phyloP scores from a whole-genome alignment of 108 stramenopile genomes.

The Asterionellopsis glacialis region DNA sequence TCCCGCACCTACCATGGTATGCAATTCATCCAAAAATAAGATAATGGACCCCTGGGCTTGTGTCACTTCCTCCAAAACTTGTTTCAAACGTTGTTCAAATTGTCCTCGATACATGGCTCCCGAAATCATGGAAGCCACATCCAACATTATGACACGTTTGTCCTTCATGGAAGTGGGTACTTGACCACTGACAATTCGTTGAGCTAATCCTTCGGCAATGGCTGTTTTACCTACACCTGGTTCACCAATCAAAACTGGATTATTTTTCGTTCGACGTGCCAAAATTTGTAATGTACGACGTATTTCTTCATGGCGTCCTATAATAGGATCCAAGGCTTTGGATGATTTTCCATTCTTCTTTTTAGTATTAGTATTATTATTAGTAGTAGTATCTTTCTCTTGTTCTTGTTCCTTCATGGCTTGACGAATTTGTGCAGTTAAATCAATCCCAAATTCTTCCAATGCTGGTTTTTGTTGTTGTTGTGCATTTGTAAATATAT shows the following conservation, averaged over 20 bases:
- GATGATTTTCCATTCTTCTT: slow-evolving; percentile 2
- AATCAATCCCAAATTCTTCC: slow-evolving; percentile 82
- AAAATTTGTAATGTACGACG: slow-evolving; percentile 90
- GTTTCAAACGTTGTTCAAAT: slow-evolving; percentile 94
- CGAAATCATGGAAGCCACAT: slow-evolving; percentile 80
- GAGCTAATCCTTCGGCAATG: slow-evolving; percentile 82
- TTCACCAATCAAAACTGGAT: slow-evolving; percentile 91
- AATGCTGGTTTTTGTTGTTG: slow-evolving; percentile 34
- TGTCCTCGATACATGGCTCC: slow-evolving; percentile 96
- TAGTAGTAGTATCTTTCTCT: no score
- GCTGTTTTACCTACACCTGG: slow-evolving; percentile 49
- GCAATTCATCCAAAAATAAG: slow-evolving; percentile 95
- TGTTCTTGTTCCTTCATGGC: slow-evolving; percentile 19
- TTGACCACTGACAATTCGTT: slow-evolving; percentile 57
- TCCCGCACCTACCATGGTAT: slow-evolving; percentile 91
- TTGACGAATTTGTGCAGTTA: slow-evolving; percentile 73
- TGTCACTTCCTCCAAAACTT: slow-evolving; percentile 85
- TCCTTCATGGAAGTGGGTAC: slow-evolving; percentile 76
- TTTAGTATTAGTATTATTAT: background rate
- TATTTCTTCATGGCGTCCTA: slow-evolving; percentile 96
- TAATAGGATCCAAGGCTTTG: slow-evolving; percentile 89
- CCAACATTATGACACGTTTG: slow-evolving; percentile 79
- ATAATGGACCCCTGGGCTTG: slow-evolving; percentile 77
- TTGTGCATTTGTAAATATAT: slow-evolving; percentile 23
- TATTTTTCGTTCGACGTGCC: slow-evolving; percentile 91